Base-by-base conservation (phyloP, 352 stramenopile genomes). In the Phytopythium litorale region DNA sequence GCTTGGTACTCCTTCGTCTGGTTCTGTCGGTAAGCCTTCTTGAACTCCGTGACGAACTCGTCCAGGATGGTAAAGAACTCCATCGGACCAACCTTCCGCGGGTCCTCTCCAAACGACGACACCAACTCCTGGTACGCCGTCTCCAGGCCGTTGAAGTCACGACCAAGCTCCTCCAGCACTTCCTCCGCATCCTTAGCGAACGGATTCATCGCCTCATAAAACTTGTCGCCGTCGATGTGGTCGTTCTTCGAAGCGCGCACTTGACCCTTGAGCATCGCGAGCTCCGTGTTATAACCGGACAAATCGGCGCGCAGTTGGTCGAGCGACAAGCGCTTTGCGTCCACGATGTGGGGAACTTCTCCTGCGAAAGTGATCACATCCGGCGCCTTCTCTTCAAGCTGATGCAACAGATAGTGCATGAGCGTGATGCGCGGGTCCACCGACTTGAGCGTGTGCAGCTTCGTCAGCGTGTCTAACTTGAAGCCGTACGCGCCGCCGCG, bases 401-500 rank as follows among this genome's bases (percentile, higher is more conserved):
- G 84, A 58, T 76, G 82, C 42, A 91, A 56, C 54, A 95, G 53
- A 50, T 87, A 95, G 61, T 95, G 77, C 82, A 95, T 92, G 55
- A 96, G 66, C 16, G 82, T 94, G 21, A 94, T 70, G 43, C 83
- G 81, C 37, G 83, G 79, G 46, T 96, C 87, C 3, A 93, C 71
- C 0, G 81, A 89, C 61, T 96, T 95, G 21, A 97, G 73, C 15
- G 83, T 87, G 56, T 92, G 81, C 37, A 98, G 71, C 69, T 98
- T 98, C 37, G 70, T 87, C 16, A 98, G 73, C 25, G 87, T 93
- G 58, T 97, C 89, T 11, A 97, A 68, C 67, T 96, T 97, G 75
- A 97, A 98, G 1, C 92, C 92, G 58, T 96, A 97, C 6, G 90
- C 91, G 38, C 85, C 88, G 60, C 92, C 91, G 42, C 89, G 87